phyloP scores from a whole-genome alignment of 768 basidiomycete genomes.

The Lanmaoa pseudosensibilis region DNA sequence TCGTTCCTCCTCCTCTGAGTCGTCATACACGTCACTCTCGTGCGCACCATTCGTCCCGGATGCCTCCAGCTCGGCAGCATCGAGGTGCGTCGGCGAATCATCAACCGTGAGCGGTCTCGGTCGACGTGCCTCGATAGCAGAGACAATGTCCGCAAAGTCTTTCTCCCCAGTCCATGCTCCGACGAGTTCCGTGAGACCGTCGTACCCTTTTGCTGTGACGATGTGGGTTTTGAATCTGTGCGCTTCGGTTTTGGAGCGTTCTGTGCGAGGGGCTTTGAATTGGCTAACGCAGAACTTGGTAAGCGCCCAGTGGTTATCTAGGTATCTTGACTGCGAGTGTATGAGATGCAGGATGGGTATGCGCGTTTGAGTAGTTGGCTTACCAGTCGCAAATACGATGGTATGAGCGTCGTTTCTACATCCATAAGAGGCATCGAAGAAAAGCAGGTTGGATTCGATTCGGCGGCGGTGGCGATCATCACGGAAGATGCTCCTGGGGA shows the following conservation, averaged over 20 bases:
- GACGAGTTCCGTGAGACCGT: constrained; percentile 50
- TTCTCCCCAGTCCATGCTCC: constrained; percentile 59
- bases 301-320: constrained; percentile 76
- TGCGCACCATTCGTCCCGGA: neutral
- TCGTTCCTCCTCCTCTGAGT: constrained; percentile 33
- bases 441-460: constrained; percentile 91
- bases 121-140: constrained; percentile 41
- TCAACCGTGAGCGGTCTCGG: constrained; percentile 21
- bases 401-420: constrained; percentile 66
- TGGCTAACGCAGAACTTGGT: constrained; percentile 88
- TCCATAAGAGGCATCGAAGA: constrained; percentile 64
- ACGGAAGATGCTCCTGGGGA: constrained; percentile 75
- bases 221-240: constrained; percentile 55
- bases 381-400: constrained; percentile 75
- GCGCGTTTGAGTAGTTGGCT: constrained; percentile 3
- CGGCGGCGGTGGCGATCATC: constrained; percentile 96
- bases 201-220: constrained; percentile 61
- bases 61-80: neutral
- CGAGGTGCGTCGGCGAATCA: neutral
- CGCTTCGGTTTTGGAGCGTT: constrained; percentile 57
- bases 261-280: constrained; percentile 67
- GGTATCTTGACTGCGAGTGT: constrained; percentile 58
- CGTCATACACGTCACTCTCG: neutral
- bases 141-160: constrained; percentile 56
- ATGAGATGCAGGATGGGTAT: constrained; percentile 2